Evolutionary conservation across 2,329 filamentous ascomycete genomes (phyloP), one percentile per base, ranked within the genome.

Genomic region (Phialocephala subalpina): DNA sequence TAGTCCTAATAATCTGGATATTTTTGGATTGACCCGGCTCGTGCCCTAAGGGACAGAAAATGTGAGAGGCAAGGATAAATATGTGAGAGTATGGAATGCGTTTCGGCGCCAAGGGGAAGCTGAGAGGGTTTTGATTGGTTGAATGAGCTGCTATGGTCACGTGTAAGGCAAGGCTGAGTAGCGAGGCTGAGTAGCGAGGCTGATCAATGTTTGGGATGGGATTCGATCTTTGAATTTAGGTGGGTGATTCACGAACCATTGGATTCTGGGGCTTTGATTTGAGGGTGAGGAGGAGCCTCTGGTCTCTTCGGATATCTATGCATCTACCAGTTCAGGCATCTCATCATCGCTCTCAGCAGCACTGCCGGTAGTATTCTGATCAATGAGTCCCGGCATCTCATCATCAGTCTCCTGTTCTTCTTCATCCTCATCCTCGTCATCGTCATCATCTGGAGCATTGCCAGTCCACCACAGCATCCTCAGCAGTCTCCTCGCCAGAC

Each of bases 401-500:
- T 65, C 60, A 33, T 49, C 52, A 49, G 20, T 70, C 29, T 72
- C 68, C 2, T 67, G 56, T 22, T 70, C 69, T 12, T 63, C 67
- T n/a, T 53, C 58, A n/a, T 64, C 52, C 18, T 62, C 62, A 33
- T 52, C 29, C 25, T 60, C 49, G n/a, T 52, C 36, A 14, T 61
- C 49, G 38, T 58, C 58, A 3, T 62, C 58, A 18, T 25, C 60
- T 12, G 22, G 18, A 5, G 52, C 29, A 40, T 33, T 49, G 14
- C 57, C 62, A 33, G 63, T 38, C 52, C 69, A 61, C 70, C 70
- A 74, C 18, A 74, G 65, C 62, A 73, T 68, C 47, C 66, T 67
- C 27, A 74, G 20, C 2, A 74, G 22, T 56, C 69, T 66, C 25
- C 66, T 66, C 8, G 69, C 69, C 2, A 70, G 36, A 14, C 68